These are phyloP conservation scores for Botrytis hyacinthi DNA, from an alignment of 2,329 filamentous ascomycete genomes.

Conservation along the genomic window DNA sequence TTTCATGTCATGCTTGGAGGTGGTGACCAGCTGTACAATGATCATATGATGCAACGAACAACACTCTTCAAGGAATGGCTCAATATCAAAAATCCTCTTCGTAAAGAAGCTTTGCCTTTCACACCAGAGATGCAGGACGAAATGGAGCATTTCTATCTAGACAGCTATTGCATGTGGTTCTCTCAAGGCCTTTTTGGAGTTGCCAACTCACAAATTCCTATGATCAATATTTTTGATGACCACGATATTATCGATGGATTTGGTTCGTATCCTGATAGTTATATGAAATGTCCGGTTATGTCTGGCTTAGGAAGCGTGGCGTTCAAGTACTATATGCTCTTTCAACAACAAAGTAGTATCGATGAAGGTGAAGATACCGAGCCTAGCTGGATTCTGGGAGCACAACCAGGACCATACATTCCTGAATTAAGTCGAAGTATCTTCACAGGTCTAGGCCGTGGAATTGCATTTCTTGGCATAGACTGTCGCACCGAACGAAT, in stretches of 20 bases:
- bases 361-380: constrained; percentile 80
- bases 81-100: constrained; percentile 70
- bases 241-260: constrained; percentile 91
- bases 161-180: constrained; percentile 92
- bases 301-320: constrained; percentile 85
- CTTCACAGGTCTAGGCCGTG: constrained; percentile 78
- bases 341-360: constrained; percentile 88
- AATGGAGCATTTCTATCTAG: constrained; percentile 82
- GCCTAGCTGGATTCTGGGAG: constrained; percentile 86
- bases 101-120: constrained; percentile 78
- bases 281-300: constrained; percentile 89
- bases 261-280: constrained; percentile 86
- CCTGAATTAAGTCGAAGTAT: constrained; percentile 79
- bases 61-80: constrained; percentile 81
- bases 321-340: constrained; percentile 98
- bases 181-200: constrained; percentile 93
- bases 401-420: constrained; percentile 83
- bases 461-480: constrained; percentile 78
- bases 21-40: constrained; percentile 96
- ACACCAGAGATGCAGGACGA: constrained; percentile 81
- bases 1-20: constrained; percentile 99
- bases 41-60: constrained; percentile 74
- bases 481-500: constrained; percentile 91
- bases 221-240: constrained; percentile 98
- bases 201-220: constrained; percentile 90